Percentiles rank a stretch among this genome's conserved stretches.
phyloP scores from a whole-genome alignment of 306 rosid genomes.

The Biancaea sappan region DNA sequence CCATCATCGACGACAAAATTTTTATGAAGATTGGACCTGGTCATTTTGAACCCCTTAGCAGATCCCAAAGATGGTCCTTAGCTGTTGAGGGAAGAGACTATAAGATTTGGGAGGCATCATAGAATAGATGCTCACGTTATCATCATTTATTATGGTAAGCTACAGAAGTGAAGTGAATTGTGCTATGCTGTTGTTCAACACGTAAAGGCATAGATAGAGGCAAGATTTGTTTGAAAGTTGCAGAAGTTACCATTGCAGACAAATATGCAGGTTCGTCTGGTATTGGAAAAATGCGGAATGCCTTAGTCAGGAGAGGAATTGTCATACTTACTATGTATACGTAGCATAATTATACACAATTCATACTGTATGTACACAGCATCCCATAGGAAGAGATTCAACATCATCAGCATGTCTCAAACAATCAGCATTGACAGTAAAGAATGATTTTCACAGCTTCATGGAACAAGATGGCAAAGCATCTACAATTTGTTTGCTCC shows the following conservation, averaged over 20 bases:
- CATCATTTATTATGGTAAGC: constrained; percentile 19
- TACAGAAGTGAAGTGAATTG: constrained; percentile 26
- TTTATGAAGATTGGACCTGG: constrained; percentile 92
- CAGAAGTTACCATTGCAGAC: background rate
- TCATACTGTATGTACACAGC: background rate
- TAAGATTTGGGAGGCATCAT: constrained; percentile 75
- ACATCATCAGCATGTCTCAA: background rate
- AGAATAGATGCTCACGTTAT: background rate
- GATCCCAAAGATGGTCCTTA: constrained; percentile 53
- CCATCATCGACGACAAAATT: constrained; percentile 62
- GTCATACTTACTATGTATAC: constrained; percentile 5
- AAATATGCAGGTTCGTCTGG: background rate
- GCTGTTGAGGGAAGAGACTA: constrained; percentile 66
- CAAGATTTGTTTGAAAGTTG: background rate
- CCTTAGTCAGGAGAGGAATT: background rate
- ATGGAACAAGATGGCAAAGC: background rate
- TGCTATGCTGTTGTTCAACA: background rate
- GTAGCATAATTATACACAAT: background rate
- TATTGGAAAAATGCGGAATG: background rate
- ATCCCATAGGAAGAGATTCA: background rate
- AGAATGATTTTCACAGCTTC: background rate
- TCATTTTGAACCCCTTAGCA: constrained; percentile 63
- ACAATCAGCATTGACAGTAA: background rate
- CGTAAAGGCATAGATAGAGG: background rate
- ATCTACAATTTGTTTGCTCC: background rate